Base-by-base conservation (phyloP, 2,329 filamentous ascomycete species). In the Zalaria obscura region DNA sequence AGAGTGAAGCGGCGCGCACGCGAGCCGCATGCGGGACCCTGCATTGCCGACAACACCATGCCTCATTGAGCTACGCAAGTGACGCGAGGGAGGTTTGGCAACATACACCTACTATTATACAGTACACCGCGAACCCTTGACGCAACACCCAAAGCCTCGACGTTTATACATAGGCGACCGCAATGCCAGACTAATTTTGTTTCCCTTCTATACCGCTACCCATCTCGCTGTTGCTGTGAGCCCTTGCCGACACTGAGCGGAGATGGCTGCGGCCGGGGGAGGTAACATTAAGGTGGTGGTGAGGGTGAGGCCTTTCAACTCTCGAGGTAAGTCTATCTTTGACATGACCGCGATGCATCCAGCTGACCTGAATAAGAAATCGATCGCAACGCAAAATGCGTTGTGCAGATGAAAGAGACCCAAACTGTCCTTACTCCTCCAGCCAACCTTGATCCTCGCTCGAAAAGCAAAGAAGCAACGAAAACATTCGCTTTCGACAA, bases 201-300 rank as follows among this genome's bases (percentile, higher is more conserved):
- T 18, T 18, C 18, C 18, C 18, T 18, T 18, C 18, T 18, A 18
- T 18, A 18, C 18, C 18, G 18, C 18, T 18, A 18, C 18, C 18
- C 18, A 18, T 18, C 18, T 18, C 18, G 18, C 18, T 18, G 18
- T 18, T 18, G 18, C 18, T 18, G 18, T 18, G 18, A 7, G 29
- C n/a, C 29, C 29, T 32, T 7, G 29, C 7, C 29, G n/a, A 32
- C 7, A 32, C 29, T 32, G 29, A 7, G 39, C 36, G 49, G 47
- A 27, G 48, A 84, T 84, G 80, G 73, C 76, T 56, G 70, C 75
- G 53, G 72, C 75, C 53, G 84, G 84, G 57, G 87, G 83, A 67
- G 88, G 91, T 60, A 98, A 98, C 61, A 98, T 98, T 65, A 98
- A 98, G 80, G 91, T 98, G 69, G 91, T 98, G 72, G 91, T 98